These are phyloP conservation scores for Fusarium pseudograminearum DNA, from an alignment of 2,329 filamentous ascomycete species.

Conservation along the genomic window DNA sequence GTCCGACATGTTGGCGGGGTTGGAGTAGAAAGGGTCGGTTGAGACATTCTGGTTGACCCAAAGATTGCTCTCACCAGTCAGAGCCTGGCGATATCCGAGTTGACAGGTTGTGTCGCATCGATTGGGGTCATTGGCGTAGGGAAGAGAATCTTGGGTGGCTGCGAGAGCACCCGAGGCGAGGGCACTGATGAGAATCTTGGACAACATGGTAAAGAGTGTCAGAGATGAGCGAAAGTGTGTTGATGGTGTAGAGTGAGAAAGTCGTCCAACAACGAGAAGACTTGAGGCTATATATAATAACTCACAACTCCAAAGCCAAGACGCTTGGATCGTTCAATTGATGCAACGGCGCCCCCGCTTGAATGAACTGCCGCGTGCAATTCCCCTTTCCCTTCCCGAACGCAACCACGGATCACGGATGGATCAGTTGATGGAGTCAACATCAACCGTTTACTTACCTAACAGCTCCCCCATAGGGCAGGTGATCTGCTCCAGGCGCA, in stretches of 20 bases:
- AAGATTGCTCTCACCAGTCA: not conserved
- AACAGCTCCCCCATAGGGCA: not conserved
- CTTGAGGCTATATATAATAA: not conserved
- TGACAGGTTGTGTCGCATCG: slow-evolving; percentile 19
- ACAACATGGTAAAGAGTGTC: not conserved
- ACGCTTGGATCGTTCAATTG: not conserved
- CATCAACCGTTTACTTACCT: not conserved
- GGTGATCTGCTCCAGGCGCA: not conserved
- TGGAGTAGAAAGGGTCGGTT: slow-evolving; percentile 13
- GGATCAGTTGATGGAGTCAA: not conserved
- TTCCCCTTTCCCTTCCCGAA: not conserved
- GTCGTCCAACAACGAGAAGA: too few relatives aligned
- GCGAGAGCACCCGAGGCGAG: slow-evolving; percentile 1
- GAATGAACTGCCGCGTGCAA: not conserved
- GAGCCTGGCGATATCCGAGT: not conserved
- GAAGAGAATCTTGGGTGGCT: not conserved
- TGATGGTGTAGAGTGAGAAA: not conserved
- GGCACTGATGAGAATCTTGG: not conserved
- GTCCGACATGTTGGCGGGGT: not conserved
- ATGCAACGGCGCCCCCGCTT: not conserved
- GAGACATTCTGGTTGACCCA: slow-evolving; percentile 20
- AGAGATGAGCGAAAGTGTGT: not conserved
- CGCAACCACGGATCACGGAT: not conserved
- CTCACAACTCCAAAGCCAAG: not conserved
- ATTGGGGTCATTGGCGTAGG: slow-evolving; percentile 4